These are phyloP conservation scores for Marasmius fiardii DNA, from an alignment of 1,284 basidiomycete genomes.

Conservation along the genomic window DNA sequence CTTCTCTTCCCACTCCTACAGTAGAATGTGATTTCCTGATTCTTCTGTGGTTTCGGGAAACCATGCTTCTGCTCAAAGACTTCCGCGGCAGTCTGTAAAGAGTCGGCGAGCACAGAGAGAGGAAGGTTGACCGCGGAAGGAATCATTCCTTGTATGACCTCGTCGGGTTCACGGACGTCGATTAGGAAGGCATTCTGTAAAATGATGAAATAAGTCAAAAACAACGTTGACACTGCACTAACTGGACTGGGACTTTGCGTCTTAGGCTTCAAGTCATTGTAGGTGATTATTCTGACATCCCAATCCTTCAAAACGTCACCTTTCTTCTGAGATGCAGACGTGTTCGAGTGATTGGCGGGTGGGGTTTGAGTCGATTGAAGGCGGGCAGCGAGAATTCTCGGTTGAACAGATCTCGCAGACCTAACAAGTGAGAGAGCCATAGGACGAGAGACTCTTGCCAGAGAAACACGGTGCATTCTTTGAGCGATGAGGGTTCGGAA, in stretches of 20 bases:
- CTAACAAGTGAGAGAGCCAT: not conserved
- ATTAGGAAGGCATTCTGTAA: constrained; percentile 77
- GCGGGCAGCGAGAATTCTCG: not conserved
- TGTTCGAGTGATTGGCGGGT: constrained; percentile 24
- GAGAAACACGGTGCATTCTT: not conserved
- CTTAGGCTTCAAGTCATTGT: constrained; percentile 82
- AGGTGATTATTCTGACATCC: constrained; percentile 68
- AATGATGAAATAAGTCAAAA: constrained; percentile 3
- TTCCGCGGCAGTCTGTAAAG: constrained; percentile 60
- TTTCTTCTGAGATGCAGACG: constrained; percentile 36
- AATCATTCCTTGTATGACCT: constrained; percentile 92
- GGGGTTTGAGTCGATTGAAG: constrained; percentile 30
- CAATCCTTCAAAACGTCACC: constrained; percentile 63
- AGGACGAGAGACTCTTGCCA: not conserved
- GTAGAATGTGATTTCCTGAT: constrained; percentile 90
- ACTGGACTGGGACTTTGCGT: constrained; percentile 82
- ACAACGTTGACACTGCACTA: constrained; percentile 26
- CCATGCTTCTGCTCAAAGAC: constrained; percentile 73
- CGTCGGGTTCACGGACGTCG: constrained; percentile 93
- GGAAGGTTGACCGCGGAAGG: constrained; percentile 95
- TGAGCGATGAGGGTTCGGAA: too few relatives aligned
- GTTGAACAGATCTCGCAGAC: not conserved
- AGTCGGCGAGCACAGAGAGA: constrained; percentile 72
- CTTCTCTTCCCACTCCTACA: constrained; percentile 91
- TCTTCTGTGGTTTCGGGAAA: constrained; percentile 76